Base-by-base conservation (phyloP, 176 grass and related monocot genomes). In the Carex cristatella region DNA sequence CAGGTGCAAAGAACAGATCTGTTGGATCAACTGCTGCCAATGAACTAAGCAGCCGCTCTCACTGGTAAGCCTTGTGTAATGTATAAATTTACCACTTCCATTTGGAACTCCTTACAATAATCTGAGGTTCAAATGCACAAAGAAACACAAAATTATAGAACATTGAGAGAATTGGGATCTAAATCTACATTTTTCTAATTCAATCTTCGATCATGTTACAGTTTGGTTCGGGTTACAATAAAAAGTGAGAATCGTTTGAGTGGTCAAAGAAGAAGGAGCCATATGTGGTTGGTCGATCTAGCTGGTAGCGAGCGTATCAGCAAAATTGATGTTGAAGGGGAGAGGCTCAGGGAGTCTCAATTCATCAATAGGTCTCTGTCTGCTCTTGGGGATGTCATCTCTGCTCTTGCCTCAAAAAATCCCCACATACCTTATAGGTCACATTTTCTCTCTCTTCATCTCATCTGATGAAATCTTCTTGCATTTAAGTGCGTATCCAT, bases 291-390 rank as follows among this genome's bases (percentile, higher is more conserved):
- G 13, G 93, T 99, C 37, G 97, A 99, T 69, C 90, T 99, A 73
- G 97, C 97, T 74, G 97, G 97, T 63, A 96, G 97, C 80, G 97
- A 99, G 59, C 88, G 97, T 27, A 15, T 91, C 37, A 89, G 71
- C 4, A 99, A 94, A 88, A 94, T 87, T 82, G 97, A 94, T 84
- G 97, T 88, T 0, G 93, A 99, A 73, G 97, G 97, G 35, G 97
- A 99, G 70, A 99, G 91, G 84, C 49, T 99, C 48, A 89, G 85
- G 84, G 97, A 96, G 64, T 92, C 97, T 54, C 90, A 94, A 51
- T 99, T 94, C 81, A 99, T 99, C 69, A 99, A 96, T 79, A 99
- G 89, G 78, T 99, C 97, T 23, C 87, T 96, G 18, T 94, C 97
- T 73, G 91, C 97, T 69, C 66, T 99, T 76, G 96, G 96, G 78